Evolutionary conservation across 176 grass and related monocot species (phyloP).

Genomic region (Triticum monococcum): DNA sequence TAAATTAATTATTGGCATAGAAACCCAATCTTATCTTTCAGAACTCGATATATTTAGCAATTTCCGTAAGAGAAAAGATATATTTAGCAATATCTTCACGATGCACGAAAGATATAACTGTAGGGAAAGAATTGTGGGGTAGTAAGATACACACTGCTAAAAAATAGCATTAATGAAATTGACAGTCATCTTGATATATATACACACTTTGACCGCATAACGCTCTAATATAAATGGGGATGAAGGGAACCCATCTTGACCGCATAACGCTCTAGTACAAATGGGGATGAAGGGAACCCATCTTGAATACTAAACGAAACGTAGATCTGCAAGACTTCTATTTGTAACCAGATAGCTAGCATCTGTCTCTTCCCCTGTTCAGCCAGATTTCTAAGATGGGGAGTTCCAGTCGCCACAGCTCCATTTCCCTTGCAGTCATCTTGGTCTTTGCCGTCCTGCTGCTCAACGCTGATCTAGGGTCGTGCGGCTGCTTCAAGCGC

Average conservation of each 20-base stretch:
- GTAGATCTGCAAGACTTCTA: too few species aligned
- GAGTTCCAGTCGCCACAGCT: not conserved
- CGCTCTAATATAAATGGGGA: too few species aligned
- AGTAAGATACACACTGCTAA: not conserved
- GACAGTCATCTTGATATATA: not conserved
- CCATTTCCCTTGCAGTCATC: not conserved
- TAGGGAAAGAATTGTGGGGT: not conserved
- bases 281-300: too few species aligned
- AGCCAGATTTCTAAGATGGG: not conserved
- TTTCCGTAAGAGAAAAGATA: not conserved
- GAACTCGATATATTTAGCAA: not conserved
- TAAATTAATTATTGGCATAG: not conserved
- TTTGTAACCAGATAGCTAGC: too few species aligned
- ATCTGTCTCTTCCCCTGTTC: not conserved
- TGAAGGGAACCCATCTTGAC: too few species aligned
- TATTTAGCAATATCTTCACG: not conserved
- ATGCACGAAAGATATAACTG: not conserved
- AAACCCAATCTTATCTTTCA: not conserved
- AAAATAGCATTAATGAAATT: not conserved
- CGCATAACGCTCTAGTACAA: too few species aligned
- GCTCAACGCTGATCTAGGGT: not conserved
- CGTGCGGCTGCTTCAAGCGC: constrained; percentile 46
- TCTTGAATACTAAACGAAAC: too few species aligned
- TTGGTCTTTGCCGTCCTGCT: not conserved
- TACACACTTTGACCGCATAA: not conserved